phyloP scores from a whole-genome alignment of 2,329 filamentous ascomycete genomes.

The Cryphonectria parasitica region DNA sequence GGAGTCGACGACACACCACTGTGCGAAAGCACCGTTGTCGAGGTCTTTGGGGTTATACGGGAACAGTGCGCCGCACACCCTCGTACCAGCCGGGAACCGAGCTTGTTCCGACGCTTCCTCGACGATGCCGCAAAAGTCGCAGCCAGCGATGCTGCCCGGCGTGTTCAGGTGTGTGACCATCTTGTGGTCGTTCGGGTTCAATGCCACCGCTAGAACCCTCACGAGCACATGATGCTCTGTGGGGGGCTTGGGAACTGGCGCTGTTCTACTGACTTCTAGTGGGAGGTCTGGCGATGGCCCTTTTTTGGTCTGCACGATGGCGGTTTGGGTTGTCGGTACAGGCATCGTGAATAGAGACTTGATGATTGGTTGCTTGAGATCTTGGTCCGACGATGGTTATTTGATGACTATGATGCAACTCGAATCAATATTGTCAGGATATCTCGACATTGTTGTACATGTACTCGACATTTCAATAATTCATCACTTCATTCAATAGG shows the following conservation, averaged over 20 bases:
- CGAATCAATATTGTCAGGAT: not conserved
- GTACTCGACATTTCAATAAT: not conserved
- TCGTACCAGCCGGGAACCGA: constrained; percentile 24
- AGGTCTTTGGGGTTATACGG: constrained; percentile 18
- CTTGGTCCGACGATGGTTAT: not conserved
- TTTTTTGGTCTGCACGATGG: not conserved
- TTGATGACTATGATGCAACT: no score
- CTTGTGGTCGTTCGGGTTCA: constrained; percentile 40
- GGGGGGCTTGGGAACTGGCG: not conserved
- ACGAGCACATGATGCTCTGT: constrained; percentile 9
- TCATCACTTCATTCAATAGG: not conserved
- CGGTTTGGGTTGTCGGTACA: not conserved
- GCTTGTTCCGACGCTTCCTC: constrained; percentile 30
- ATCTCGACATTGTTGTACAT: not conserved
- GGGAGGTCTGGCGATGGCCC: not conserved
- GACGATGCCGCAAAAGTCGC: constrained; percentile 38
- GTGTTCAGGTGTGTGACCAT: constrained; percentile 32
- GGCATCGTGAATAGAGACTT: not conserved
- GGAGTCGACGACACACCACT: constrained; percentile 11
- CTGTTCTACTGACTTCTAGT: not conserved
- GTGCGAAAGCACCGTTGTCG: constrained; percentile 18
- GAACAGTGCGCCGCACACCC: constrained; percentile 30
- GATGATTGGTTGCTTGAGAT: not conserved
- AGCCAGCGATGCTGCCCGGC: constrained; percentile 31
- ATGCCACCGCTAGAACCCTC: constrained; percentile 32